Base-by-base conservation (phyloP, 257 asterid genomes). In the Solanum chmielewskii region DNA sequence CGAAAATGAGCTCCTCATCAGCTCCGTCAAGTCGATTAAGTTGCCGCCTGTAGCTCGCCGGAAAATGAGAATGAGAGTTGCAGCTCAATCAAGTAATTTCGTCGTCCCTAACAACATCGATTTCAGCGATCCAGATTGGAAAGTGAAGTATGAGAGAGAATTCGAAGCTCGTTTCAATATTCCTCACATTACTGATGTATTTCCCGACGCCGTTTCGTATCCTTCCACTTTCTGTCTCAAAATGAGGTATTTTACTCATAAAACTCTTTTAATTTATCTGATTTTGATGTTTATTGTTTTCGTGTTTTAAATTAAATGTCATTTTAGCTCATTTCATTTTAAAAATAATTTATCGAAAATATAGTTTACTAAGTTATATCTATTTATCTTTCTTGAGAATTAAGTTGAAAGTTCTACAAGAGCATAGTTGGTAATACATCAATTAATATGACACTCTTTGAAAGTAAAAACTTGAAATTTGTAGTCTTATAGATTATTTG, bases 171-270 rank as follows among this genome's bases (percentile, higher is more conserved):
- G 98, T 73, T 94, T 96, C 90, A 90, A 88, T 23, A 92, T 94
- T 88, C 98, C 98, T 45, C 98, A 94, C 69, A 21, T 96, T 68
- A 92, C 94, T 5, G 94, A 94, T 91, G 88, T 88, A n/a, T 87
- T 92, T 21, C 88, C 90, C 64, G 93, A 93, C 86, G 91, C 96
- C 52, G 93, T 88, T 88, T 91, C 94, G 4, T 93, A 92, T 73
- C 98, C 98, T 60, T 96, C 98, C 45, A 93, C 98, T 75, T 96
- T 96, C 85, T 92, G 98, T 88, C 97, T 94, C 81, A 90, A 88
- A 86, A 96, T 94, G 98, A 94, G 98, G 98, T 96, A 74, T 37
- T 3, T 56, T 44, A 3, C 14, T 33, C 9, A 27, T 0, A 0
- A 44, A 9, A 27, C 41, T 12, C 13, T 39, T 31, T 21, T 15